Evolutionary conservation across 495 filamentous ascomycete genomes (phyloP).

Genomic region (Cenococcum geophilum): DNA sequence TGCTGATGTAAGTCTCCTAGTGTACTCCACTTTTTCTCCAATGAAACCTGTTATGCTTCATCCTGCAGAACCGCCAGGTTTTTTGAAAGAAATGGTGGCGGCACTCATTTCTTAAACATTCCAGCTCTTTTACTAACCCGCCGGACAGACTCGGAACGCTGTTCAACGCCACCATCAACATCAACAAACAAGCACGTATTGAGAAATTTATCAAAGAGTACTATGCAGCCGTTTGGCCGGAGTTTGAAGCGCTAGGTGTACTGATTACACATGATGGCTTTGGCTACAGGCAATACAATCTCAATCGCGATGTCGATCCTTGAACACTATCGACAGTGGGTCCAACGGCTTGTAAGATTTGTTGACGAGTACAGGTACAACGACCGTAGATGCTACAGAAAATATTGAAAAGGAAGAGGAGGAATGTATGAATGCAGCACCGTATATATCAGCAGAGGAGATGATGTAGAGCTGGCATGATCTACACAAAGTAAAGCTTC

Average conservation of each 20-base stretch:
- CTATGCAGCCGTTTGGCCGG: constrained; percentile 63
- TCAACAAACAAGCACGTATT: constrained; percentile 57
- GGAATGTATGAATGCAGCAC: no score
- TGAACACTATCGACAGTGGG: not conserved
- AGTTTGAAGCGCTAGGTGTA: constrained; percentile 43
- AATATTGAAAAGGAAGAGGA: no score
- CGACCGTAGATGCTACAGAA: no score
- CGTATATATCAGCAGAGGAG: no score
- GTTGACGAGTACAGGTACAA: not conserved
- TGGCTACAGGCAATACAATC: constrained; percentile 23
- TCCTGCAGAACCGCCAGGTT: no score
- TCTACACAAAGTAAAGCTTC: no score
- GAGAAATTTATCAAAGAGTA: constrained; percentile 62
- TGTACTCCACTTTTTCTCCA: no score
- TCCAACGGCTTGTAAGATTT: not conserved
- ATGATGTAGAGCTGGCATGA: no score
- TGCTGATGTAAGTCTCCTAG: constrained; percentile 58
- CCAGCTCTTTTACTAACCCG: constrained; percentile 26
- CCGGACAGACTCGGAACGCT: constrained; percentile 57
- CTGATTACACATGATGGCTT: constrained; percentile 20
- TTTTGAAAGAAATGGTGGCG: no score
- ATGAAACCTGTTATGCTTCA: no score
- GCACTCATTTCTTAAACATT: constrained; percentile 19
- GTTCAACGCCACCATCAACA: constrained; percentile 61
- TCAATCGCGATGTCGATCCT: constrained; percentile 25